Evolutionary conservation across 495 filamentous ascomycete genomes (phyloP).

Genomic region (Recurvomyces mirabilis): DNA sequence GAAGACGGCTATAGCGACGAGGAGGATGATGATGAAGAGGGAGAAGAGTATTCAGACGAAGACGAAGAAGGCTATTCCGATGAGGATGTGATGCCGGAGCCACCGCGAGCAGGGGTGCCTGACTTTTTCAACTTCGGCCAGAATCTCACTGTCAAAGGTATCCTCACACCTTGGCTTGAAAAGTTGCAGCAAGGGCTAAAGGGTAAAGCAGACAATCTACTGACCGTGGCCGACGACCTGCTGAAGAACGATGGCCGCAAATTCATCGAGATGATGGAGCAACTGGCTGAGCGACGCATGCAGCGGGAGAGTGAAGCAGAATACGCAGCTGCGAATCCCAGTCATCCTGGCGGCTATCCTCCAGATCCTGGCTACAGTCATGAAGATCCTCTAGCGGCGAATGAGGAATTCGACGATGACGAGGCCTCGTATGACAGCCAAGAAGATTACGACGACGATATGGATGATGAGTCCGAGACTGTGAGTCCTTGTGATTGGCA

Average conservation of each 20-base stretch:
- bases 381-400: conserved; percentile 40
- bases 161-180: conserved; percentile 23
- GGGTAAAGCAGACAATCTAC: conserved; percentile 69
- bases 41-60: conserved; percentile 33
- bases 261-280: conserved; percentile 99
- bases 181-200: conserved; percentile 29
- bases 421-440: conserved; percentile 81
- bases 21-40: conserved; percentile 48
- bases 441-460: conserved; percentile 77
- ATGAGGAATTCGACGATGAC: conserved; percentile 48
- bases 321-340: conserved; percentile 45
- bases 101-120: conserved; percentile 30
- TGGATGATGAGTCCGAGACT: conserved; percentile 78
- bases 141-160: conserved; percentile 92
- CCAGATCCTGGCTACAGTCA: conserved; percentile 52
- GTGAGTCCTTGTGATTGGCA: too few species aligned
- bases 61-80: conserved; percentile 43
- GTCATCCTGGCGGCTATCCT: conserved; percentile 41
- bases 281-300: conserved; percentile 94
- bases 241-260: conserved; percentile 98
- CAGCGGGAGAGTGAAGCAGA: conserved; percentile 86
- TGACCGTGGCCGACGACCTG: conserved; percentile 96
- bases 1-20: conserved; percentile 46
- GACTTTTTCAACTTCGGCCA: conserved; percentile 98
- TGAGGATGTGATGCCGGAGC: conserved; percentile 44